Evolutionary conservation across 2,329 filamentous ascomycete genomes (phyloP).

Genomic region (Didymella keratinophila): DNA sequence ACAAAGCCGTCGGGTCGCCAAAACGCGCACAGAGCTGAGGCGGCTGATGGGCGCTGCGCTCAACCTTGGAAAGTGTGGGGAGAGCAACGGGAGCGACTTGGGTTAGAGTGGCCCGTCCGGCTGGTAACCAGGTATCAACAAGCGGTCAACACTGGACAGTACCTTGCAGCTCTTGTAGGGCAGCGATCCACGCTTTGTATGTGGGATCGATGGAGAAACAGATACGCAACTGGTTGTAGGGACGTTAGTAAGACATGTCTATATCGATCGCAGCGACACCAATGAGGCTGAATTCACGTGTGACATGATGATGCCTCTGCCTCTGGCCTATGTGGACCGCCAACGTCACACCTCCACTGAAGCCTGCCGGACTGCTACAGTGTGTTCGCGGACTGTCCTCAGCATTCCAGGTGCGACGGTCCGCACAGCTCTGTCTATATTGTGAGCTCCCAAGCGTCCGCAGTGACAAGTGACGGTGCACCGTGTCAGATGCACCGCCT

Average conservation of each 20-base stretch:
- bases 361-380: not conserved
- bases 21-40: slow-evolving; percentile 2
- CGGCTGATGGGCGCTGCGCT: slow-evolving; percentile 17
- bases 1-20: slow-evolving; percentile 10
- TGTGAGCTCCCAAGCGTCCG: not conserved
- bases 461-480: not conserved
- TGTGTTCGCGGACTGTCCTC: not conserved
- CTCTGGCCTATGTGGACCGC: slow-evolving; percentile 5
- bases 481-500: not conserved
- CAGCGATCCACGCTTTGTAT: no score
- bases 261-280: slow-evolving; percentile 1
- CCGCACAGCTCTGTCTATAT: not conserved
- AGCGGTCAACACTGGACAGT: not conserved
- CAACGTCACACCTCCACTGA: slow-evolving; percentile 16
- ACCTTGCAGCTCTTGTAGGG: not conserved
- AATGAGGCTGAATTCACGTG: slow-evolving; percentile 17
- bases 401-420: not conserved
- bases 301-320: slow-evolving; percentile 5
- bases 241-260: not conserved
- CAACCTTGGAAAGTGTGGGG: slow-evolving; percentile 25
- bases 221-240: not conserved
- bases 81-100: slow-evolving; percentile 11
- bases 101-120: slow-evolving; percentile 9
- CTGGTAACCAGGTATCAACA: slow-evolving; percentile 3
- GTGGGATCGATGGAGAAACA: not conserved